phyloP scores from a whole-genome alignment of 1,139 yeast species.

The Yamadazyma diospyri region DNA sequence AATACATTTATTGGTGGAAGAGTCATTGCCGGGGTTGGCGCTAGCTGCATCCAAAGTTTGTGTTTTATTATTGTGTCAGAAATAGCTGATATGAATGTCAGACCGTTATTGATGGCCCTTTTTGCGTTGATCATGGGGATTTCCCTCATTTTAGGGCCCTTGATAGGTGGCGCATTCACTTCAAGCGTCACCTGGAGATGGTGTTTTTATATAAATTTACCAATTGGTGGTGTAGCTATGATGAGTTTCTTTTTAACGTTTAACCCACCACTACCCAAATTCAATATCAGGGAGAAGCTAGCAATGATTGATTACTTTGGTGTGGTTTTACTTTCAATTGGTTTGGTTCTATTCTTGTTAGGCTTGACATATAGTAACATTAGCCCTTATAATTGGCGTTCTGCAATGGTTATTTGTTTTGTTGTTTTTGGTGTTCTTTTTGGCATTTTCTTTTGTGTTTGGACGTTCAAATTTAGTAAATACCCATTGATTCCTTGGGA shows the following conservation, averaged over 20 bases:
- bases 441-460: slow-evolving; percentile 18
- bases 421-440: slow-evolving; percentile 41
- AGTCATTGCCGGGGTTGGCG: slow-evolving; percentile 34
- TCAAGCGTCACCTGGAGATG: slow-evolving; percentile 59
- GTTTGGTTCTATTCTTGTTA: slow-evolving; percentile 40
- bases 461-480: slow-evolving; percentile 26
- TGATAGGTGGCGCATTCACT: slow-evolving; percentile 52
- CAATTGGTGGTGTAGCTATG: slow-evolving; percentile 34
- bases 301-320: slow-evolving; percentile 50
- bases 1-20: slow-evolving; percentile 37
- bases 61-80: slow-evolving; percentile 28
- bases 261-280: slow-evolving; percentile 31
- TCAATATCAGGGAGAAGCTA: slow-evolving; percentile 26
- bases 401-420: slow-evolving; percentile 45
- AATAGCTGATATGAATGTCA: slow-evolving; percentile 25
- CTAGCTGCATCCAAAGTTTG: slow-evolving; percentile 28
- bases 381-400: slow-evolving; percentile 46
- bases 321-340: slow-evolving; percentile 40
- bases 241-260: slow-evolving; percentile 24
- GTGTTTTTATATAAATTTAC: slow-evolving; percentile 62
- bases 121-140: slow-evolving; percentile 38
- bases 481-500: slow-evolving; percentile 27
- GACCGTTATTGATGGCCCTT: slow-evolving; percentile 33
- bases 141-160: slow-evolving; percentile 56
- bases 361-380: slow-evolving; percentile 41